Base-by-base conservation (phyloP, 1,139 yeast species). In the Martiniozyma asiatica region DNA sequence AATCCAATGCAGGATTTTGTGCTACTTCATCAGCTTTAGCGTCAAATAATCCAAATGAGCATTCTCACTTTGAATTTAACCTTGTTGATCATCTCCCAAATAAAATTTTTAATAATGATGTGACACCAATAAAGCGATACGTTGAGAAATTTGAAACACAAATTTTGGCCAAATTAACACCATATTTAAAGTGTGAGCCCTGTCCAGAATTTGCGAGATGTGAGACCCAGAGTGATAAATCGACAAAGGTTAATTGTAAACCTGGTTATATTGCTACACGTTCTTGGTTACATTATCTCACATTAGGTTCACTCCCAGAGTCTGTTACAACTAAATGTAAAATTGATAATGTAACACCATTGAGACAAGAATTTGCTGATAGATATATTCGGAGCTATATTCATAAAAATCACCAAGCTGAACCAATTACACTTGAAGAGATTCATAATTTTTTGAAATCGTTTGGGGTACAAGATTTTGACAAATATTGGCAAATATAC, bases 151-250 rank as follows among this genome's bases (percentile, higher is more conserved):
- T n/a, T n/a, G n/a, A n/a, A n/a, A n/a, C n/a, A n/a, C n/a, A n/a
- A n/a, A n/a, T n/a, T n/a, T n/a, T n/a, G n/a, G n/a, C n/a, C n/a
- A n/a, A n/a, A n/a, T n/a, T n/a, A n/a, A n/a, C n/a, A 33, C 68
- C 68, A 20, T 29, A 29, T 32, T 94, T 96, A 4, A 37, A 45
- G 2, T 89, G 97, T 54, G 56, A 67, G 6, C 69, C 69, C 21
- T 87, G 97, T 48, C 97, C 97, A 1, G 65, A 63, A 8, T 79
- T 87, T 53, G 93, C 92, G 1, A 60, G 71, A 30, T 89, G 97
- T 51, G 69, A 64, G 38, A n/a, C n/a, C n/a, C n/a, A n/a, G n/a
- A 69, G 73, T 18, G 53, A 63, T 29, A 59, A 77, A 43, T n/a
- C n/a, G n/a, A n/a, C n/a, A n/a, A n/a, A n/a, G n/a, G 50, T 79